These are phyloP conservation scores for Lodderomyces orthopsilosis DNA, from an alignment of 1,139 yeast species.

Conservation along the genomic window DNA sequence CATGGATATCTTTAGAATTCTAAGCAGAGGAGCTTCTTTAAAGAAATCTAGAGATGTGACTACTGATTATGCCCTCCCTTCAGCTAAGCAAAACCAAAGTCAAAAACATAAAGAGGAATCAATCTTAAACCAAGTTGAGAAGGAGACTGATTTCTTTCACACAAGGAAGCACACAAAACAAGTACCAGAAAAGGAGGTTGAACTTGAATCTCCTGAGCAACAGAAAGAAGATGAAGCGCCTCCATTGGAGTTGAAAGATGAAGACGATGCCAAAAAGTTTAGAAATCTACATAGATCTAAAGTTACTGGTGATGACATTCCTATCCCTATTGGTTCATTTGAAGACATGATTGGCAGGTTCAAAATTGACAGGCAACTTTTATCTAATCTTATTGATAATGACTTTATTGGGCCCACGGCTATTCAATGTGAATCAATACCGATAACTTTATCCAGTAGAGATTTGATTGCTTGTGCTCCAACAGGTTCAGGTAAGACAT, in stretches of 20 bases:
- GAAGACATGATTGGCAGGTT: conserved; percentile 72
- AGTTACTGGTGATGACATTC: conserved; percentile 74
- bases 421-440: conserved; percentile 85
- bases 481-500: conserved; percentile 90
- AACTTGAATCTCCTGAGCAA: conserved; percentile 15
- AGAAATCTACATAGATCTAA: conserved; percentile 59
- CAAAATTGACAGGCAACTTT: conserved; percentile 58
- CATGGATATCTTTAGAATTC: conserved; percentile 88
- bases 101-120: conserved; percentile 34
- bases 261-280: conserved; percentile 54
- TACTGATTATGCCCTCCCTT: conserved; percentile 46
- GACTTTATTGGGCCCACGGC: conserved; percentile 87
- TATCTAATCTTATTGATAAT: conserved; percentile 62
- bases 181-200: conserved; percentile 8
- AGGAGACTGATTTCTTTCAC: conserved; percentile 70
- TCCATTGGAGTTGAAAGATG: conserved; percentile 48
- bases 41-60: conserved; percentile 49
- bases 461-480: conserved; percentile 90
- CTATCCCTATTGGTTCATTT: conserved; percentile 86
- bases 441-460: conserved; percentile 59
- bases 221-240: conserved; percentile 24
- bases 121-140: conserved; percentile 47
- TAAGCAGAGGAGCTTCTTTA: conserved; percentile 81
- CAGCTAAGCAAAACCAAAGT: conserved; percentile 15
- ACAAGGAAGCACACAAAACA: conserved; percentile 39